Percentiles rank a stretch among this genome's conserved stretches.
These are phyloP conservation scores for Amphichorda felina DNA, from an alignment of 2,329 filamentous ascomycete species.

Conservation along the genomic window DNA sequence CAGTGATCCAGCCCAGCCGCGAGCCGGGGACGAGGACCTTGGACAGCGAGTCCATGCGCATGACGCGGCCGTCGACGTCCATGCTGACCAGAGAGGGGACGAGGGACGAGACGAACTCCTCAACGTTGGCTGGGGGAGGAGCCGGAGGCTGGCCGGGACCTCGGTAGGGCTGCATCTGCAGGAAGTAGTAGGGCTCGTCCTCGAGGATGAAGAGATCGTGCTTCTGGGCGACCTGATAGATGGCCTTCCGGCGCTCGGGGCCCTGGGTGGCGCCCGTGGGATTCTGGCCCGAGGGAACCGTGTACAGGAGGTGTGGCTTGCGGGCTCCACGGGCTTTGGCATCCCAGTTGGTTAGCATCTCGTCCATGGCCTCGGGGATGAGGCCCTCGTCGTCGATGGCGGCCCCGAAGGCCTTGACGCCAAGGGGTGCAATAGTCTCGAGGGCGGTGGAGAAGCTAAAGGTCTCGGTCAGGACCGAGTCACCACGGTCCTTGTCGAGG, in stretches of 20 bases:
- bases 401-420: slow-evolving; percentile 37
- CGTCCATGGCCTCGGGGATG: slow-evolving; percentile 37
- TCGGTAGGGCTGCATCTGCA: slow-evolving; percentile 73
- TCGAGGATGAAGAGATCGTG: slow-evolving; percentile 83
- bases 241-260: slow-evolving; percentile 49
- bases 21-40: slow-evolving; percentile 81
- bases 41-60: slow-evolving; percentile 87
- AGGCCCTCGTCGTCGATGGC: slow-evolving; percentile 42
- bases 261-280: slow-evolving; percentile 80
- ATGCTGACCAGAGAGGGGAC: slow-evolving; percentile 64
- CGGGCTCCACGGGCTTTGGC: slow-evolving; percentile 25
- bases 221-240: slow-evolving; percentile 71
- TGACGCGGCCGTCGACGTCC: slow-evolving; percentile 76
- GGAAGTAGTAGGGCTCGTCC: slow-evolving; percentile 90
- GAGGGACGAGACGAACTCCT: slow-evolving; percentile 56
- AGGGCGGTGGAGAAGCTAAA: slow-evolving; percentile 75
- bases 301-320: slow-evolving; percentile 46
- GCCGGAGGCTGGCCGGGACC: slow-evolving; percentile 29
- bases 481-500: slow-evolving; percentile 53
- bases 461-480: slow-evolving; percentile 76
- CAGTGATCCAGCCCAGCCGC: slow-evolving; percentile 81
- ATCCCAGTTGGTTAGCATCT: slow-evolving; percentile 38
- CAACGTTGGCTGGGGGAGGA: slow-evolving; percentile 46
- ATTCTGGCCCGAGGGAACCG: slow-evolving; percentile 71
- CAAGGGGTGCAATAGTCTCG: slow-evolving; percentile 43